Evolutionary conservation across 2,329 filamentous ascomycete genomes (phyloP).

Genomic region (Epichloe hybrida): DNA sequence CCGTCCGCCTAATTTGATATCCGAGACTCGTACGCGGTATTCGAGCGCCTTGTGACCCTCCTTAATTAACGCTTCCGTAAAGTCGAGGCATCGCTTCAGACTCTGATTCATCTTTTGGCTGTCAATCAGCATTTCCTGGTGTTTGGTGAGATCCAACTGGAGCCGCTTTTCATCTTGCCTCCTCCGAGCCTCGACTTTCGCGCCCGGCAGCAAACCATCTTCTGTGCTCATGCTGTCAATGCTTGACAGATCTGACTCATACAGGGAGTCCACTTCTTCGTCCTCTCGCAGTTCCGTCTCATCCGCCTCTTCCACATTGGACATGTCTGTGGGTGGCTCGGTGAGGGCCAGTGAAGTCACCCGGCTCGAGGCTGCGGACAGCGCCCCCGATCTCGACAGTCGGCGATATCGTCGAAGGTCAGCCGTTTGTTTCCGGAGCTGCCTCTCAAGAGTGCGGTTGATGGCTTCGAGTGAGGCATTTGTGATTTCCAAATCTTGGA

Average conservation of each 20-base stretch:
- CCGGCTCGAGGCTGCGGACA: constrained; percentile 42
- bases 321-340: constrained; percentile 30
- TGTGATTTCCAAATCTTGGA: constrained; percentile 90
- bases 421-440: constrained; percentile 79
- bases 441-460: constrained; percentile 81
- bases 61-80: constrained; percentile 81
- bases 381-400: constrained; percentile 66
- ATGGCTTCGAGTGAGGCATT: constrained; percentile 93
- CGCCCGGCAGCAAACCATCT: constrained; percentile 27
- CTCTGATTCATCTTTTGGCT: constrained; percentile 94
- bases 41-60: constrained; percentile 79
- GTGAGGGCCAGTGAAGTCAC: constrained; percentile 30
- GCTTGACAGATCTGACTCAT: constrained; percentile 38
- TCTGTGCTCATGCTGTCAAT: constrained; percentile 19
- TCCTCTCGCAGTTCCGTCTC: constrained; percentile 24
- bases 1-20: constrained; percentile 69
- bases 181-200: constrained; percentile 30
- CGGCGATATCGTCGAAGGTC: constrained; percentile 77
- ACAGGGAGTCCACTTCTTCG: constrained; percentile 30
- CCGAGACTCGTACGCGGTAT: constrained; percentile 65
- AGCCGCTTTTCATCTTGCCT: constrained; percentile 69
- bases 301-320: constrained; percentile 33
- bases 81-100: constrained; percentile 74
- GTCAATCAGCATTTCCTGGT: constrained; percentile 77
- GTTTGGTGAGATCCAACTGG: constrained; percentile 73